Evolutionary conservation across 2,329 filamentous ascomycete genomes (phyloP).

Genomic region (Trichocomaceae sp.): DNA sequence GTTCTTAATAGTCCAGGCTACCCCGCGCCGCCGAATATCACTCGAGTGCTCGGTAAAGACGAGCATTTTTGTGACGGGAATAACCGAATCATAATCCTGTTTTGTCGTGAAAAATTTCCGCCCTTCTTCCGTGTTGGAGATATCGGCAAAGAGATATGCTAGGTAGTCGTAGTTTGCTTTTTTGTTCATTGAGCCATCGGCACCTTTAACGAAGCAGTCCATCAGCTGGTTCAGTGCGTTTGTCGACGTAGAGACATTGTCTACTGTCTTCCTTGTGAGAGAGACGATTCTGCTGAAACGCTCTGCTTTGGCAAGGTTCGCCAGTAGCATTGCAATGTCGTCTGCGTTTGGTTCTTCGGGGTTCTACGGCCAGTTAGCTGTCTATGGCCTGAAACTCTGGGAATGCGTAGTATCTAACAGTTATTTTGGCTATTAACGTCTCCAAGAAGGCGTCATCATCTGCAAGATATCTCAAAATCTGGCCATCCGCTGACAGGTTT

Average conservation of each 20-base stretch:
- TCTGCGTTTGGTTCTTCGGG: slow-evolving; percentile 72
- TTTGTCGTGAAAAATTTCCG: slow-evolving; percentile 66
- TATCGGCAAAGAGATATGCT: slow-evolving; percentile 86
- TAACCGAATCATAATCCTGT: slow-evolving; percentile 70
- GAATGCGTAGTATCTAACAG: slow-evolving; percentile 46
- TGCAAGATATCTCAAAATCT: slow-evolving; percentile 65
- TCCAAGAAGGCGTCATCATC: slow-evolving; percentile 77
- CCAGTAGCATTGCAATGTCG: slow-evolving; percentile 81
- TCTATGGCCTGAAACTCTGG: neutral
- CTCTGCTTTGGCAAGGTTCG: slow-evolving; percentile 81
- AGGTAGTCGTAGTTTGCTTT: slow-evolving; percentile 86
- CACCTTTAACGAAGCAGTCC: slow-evolving; percentile 92
- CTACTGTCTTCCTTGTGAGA: slow-evolving; percentile 50
- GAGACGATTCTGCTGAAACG: slow-evolving; percentile 61
- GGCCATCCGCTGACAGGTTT: slow-evolving; percentile 76
- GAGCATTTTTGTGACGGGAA: slow-evolving; percentile 86
- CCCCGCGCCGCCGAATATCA: slow-evolving; percentile 77
- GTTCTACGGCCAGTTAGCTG: slow-evolving; percentile 22
- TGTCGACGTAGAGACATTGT: slow-evolving; percentile 60
- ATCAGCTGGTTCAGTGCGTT: slow-evolving; percentile 82
- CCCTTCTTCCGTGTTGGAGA: slow-evolving; percentile 72
- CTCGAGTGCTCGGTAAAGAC: slow-evolving; percentile 92
- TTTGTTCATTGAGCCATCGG: slow-evolving; percentile 74
- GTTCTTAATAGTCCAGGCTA: slow-evolving; percentile 95
- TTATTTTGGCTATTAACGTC: slow-evolving; percentile 63